Evolutionary conservation across 345 rosid species (phyloP), one percentile per base, ranked within the genome.

Genomic region (Salix brachista): DNA sequence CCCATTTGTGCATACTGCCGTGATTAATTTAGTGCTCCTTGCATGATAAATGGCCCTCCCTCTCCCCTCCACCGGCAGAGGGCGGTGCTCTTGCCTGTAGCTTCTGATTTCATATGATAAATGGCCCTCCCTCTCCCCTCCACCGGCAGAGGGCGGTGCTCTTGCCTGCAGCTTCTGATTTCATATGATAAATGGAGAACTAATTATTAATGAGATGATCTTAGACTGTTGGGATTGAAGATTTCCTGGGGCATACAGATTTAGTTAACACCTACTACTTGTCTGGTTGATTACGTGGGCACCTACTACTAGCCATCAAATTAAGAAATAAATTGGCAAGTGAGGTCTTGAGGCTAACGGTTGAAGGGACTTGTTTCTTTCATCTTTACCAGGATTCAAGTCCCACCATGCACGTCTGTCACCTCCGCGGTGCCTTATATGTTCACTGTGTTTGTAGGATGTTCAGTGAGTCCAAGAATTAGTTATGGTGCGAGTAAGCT

Each of bases 401-500:
- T 28, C 3, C 3, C 30, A 28, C 0, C 30, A 28, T 28, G 3
- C 3, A 28, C 3, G 30, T 2, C 0, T 28, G 2, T 28, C 30
- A 28, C 2, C 3, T 0, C 3, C 30, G 2, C 0, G 30, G 30
- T 28, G 0, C 2, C 3, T 2, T 28, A 28, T 0, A 28, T 28
- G 30, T 2, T 28, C 0, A 28, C 30, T 28, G 30, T 2, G 30
- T 28, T 28, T 28, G 2, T 0, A 28, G 30, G 30, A 28, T 28
- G 0, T 28, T 28, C 30, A 28, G 0, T 28, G 3, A 28, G 2
- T 28, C 3, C 0, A 0, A 2, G 0, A 0, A 28, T 28, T 28
- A 28, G 3, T 28, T 28, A 0, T 28, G 2, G 30, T 28, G 0
- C 30, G 2, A 0, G 2, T 28, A 28, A 28, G 30, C 3, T 28